phyloP scores from a whole-genome alignment of 1,284 basidiomycete species.

The Trichosporon inkin region DNA sequence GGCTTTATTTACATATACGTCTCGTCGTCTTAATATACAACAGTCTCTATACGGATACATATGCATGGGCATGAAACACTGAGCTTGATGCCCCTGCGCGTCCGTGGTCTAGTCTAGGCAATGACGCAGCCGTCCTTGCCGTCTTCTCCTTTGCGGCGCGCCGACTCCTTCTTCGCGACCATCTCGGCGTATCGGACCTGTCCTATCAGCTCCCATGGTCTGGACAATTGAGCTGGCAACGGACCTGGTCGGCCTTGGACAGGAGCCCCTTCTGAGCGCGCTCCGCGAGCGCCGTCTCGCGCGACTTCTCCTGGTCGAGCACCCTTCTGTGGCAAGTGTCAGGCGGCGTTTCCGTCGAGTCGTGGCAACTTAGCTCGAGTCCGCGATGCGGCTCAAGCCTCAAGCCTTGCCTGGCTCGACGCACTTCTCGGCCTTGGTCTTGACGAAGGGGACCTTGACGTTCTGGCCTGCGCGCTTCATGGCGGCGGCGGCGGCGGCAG shows the following conservation, averaged over 20 bases:
- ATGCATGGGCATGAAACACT: too few relatives aligned
- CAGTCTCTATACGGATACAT: not conserved
- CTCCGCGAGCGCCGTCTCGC: constrained; percentile 44
- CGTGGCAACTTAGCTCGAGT: not conserved
- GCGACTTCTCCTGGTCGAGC: constrained; percentile 22
- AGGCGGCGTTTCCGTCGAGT: not conserved
- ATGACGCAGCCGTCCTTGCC: constrained; percentile 29
- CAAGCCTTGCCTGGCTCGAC: constrained; percentile 14
- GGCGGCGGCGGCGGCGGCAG: constrained; percentile 45
- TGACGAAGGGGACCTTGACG: constrained; percentile 48
- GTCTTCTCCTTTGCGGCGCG: constrained; percentile 32
- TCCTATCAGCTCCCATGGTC: not conserved
- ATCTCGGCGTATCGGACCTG: constrained; percentile 49
- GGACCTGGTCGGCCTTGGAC: constrained; percentile 49
- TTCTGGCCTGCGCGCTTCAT: constrained; percentile 45
- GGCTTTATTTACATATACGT: not conserved
- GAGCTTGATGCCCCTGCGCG: too few relatives aligned
- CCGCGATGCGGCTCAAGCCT: not conserved
- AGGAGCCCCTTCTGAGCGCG: constrained; percentile 49
- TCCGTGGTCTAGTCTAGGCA: constrained; percentile 13
- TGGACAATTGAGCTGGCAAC: constrained; percentile 20
- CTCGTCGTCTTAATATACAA: too few relatives aligned
- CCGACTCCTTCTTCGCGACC: constrained; percentile 37
- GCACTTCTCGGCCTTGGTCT: constrained; percentile 46
- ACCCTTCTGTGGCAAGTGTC: not conserved